phyloP scores from a whole-genome alignment of 257 asterid genomes.

The Galeopsis tetrahit region DNA sequence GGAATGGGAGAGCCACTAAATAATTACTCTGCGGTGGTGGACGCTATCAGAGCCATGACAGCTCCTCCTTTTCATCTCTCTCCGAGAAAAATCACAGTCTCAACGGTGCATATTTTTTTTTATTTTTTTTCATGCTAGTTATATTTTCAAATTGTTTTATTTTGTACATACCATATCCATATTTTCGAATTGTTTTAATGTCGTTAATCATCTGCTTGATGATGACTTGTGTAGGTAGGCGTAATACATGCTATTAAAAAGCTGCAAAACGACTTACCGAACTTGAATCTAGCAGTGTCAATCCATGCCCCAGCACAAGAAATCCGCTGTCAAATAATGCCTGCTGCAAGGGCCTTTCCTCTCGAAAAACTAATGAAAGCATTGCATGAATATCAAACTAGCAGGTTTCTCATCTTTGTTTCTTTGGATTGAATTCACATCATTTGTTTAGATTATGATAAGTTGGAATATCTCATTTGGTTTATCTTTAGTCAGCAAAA shows the following conservation, averaged over 20 bases:
- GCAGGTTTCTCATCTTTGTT: slow-evolving; percentile 55
- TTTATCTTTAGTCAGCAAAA: slow-evolving; percentile 77
- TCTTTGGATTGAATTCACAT: neutral
- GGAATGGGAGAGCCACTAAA: slow-evolving; percentile 98
- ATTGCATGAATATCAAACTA: slow-evolving; percentile 70
- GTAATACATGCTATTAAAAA: slow-evolving; percentile 82
- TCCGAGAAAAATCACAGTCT: slow-evolving; percentile 82
- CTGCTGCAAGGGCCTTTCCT: slow-evolving; percentile 98
- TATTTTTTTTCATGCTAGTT: slow-evolving; percentile 20
- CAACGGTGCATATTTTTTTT: slow-evolving; percentile 63
- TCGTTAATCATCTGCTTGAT: slow-evolving; percentile 23
- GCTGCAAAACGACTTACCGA: slow-evolving; percentile 82
- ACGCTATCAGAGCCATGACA: slow-evolving; percentile 82
- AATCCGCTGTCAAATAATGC: slow-evolving; percentile 97
- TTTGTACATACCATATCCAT: neutral
- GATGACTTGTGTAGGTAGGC: slow-evolving; percentile 66
- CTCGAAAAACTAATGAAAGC: slow-evolving; percentile 83
- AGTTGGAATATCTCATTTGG: slow-evolving; percentile 41
- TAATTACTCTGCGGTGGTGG: slow-evolving; percentile 80
- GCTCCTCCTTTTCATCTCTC: slow-evolving; percentile 85
- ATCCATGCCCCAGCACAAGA: slow-evolving; percentile 96
- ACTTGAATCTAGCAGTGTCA: slow-evolving; percentile 87
- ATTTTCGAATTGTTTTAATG: neutral
- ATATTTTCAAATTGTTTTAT: neutral
- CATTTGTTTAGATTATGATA: slow-evolving; percentile 2